Evolutionary conservation across 192 early-diverging fungal species (phyloP), one percentile per base, ranked within the genome.

Genomic region (Geranomyces michiganensis): DNA sequence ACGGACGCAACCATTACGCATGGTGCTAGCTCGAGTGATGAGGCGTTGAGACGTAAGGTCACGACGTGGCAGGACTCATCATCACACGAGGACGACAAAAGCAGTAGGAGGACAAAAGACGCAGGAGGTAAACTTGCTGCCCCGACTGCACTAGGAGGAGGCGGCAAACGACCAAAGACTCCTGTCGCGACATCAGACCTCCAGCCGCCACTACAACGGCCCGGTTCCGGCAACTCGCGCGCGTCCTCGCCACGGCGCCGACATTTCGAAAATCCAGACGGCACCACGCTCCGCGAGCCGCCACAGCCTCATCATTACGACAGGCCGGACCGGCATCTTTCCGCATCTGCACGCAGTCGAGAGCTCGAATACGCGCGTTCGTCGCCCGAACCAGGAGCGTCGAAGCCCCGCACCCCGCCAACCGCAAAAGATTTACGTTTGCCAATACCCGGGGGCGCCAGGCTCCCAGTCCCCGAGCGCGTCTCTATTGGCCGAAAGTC

Each of bases 281-380:
- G 66, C 66, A 59, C 67, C 22, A 43, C 45, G 10, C 21, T 69
- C 7, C 71, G 67, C 22, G 67, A 69, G 41, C 19, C 59, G 15
- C 62, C 67, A 21, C 74, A 70, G 19, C 77, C 77, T 5, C 77
- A 78, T 60, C 77, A 78, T 33, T 78, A 45, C 43, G 68, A 78
- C 60, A 64, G 70, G 41, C 77, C 77, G 1, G 77, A 78, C 45
- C 73, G 73, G n/a, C 70, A 78, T 51, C 29, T 78, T n/a, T 60
- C 41, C 19, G 60, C 61, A 21, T 65, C 60, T 1, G 70, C 61
- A 10, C 47, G 55, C 1, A 43, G 43, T 45, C 58, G 66, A 14
- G 32, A 49, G 66, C 47, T 41, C 12, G 36, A 3, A 15, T 47
- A 47, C 46, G 32, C 5, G 53, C 56, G 55, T 21, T n/a, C 27